Base-by-base conservation (phyloP, 1,284 basidiomycete species). In the Ceratobasidium sp. region DNA sequence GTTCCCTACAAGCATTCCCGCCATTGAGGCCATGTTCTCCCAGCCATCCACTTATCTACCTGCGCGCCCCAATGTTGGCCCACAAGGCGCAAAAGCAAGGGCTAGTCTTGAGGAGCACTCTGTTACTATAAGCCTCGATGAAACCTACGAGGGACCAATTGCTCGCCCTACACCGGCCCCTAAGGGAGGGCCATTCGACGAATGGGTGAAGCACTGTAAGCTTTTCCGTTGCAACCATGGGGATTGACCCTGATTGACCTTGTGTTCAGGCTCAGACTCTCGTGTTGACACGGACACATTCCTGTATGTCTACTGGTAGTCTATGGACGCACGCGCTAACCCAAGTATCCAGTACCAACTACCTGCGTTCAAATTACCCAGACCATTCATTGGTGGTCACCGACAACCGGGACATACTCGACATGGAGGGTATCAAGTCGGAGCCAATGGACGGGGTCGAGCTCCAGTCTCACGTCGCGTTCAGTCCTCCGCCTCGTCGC, bases 301-400 rank as follows among this genome's bases (percentile, higher is more conserved):
- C 74, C 50, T 62, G 77, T 69, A 66, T 23, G 62, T 27, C 27
- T 23, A 14, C 41, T n/a, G 18, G 35, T 18, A 12, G 48, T 33
- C 27, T 12, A 23, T 27, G 8, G 74, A 76, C 33, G 14, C 50
- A 3, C 35, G 27, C n/a, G 20, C 67, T 50, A 57, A 64, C 62
- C 23, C n/a, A 7, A 33, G 8, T 20, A 27, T n/a, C 86, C 87
- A 74, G 71, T 30, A 74, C 71, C 44, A 85, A 89, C 77, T 83
- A 86, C 35, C 85, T 93, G 60, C 88, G 87, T 60, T 87, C 87
- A 80, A 79, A 91, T 14, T 90, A 93, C 82, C 91, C 92, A 2
- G 86, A 88, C 5, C 87, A 92, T 80, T 89, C 90, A 33, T 80
- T 93, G 38, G 87, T 92, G 5, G 84, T 88, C 78, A 88, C 90